Percentiles rank a stretch among this genome's conserved stretches.
Evolutionary conservation across 2,329 filamentous ascomycete species (phyloP).

Genomic region (Fusarium irregulare): DNA sequence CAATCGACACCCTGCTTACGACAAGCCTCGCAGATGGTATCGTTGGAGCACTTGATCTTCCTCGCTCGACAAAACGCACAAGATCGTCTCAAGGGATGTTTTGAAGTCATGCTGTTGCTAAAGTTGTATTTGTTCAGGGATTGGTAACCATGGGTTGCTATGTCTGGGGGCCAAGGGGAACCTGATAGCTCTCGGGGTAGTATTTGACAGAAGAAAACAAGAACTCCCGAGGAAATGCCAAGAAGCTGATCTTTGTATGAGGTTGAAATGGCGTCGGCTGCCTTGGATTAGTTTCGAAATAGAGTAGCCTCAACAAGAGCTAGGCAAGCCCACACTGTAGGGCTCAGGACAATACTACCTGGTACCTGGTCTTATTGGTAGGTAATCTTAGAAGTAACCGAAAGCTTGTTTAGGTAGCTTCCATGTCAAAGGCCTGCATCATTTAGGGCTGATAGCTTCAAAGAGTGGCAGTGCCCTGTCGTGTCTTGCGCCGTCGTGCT

Average conservation of each 20-base stretch:
- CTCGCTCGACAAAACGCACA: constrained; percentile 54
- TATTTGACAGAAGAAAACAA: not conserved
- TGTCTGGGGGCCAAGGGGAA: constrained; percentile 1
- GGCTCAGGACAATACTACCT: constrained; percentile 12
- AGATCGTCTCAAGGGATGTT: constrained; percentile 50
- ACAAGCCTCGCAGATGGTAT: constrained; percentile 53
- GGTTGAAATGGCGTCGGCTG: constrained; percentile 28
- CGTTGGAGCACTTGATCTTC: constrained; percentile 55
- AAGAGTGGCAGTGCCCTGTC: constrained; percentile 31
- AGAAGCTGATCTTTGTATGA: constrained; percentile 30
- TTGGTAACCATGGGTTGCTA: constrained; percentile 16
- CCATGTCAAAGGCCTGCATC: constrained; percentile 28
- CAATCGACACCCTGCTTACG: constrained; percentile 52
- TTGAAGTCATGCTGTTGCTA: constrained; percentile 45
- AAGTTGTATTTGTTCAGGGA: not conserved
- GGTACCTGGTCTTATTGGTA: constrained; percentile 25
- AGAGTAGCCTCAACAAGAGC: constrained; percentile 29
- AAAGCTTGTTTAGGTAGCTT: constrained; percentile 30
- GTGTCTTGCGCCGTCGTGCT: constrained; percentile 26
- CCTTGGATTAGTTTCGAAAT: constrained; percentile 26
- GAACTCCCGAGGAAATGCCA: constrained; percentile 9
- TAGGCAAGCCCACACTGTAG: constrained; percentile 40
- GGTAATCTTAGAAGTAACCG: constrained; percentile 36
- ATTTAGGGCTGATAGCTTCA: constrained; percentile 41
- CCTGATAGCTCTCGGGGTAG: not conserved